phyloP scores from a whole-genome alignment of 495 filamentous ascomycete species.

The Elaphomyces granulatus region DNA sequence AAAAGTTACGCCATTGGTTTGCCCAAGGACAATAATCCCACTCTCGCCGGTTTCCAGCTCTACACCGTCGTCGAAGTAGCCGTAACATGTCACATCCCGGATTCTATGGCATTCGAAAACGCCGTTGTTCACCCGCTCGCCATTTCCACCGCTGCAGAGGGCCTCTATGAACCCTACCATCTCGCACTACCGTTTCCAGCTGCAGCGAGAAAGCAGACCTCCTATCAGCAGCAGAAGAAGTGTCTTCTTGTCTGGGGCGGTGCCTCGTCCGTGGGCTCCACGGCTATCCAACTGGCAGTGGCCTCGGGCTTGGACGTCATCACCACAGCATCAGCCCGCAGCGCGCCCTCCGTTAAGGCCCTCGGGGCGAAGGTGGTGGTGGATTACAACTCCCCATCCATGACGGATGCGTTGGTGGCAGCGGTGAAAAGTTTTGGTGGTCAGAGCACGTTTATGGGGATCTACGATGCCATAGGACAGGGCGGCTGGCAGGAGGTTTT shows the following conservation, averaged over 20 bases:
- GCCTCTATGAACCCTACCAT: constrained; percentile 29
- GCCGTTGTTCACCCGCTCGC: constrained; percentile 39
- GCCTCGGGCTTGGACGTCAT: constrained; percentile 46
- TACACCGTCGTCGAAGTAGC: constrained; percentile 26
- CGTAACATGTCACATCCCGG: constrained; percentile 32
- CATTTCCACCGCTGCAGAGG: constrained; percentile 38
- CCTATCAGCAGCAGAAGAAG: constrained; percentile 7
- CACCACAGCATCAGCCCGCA: constrained; percentile 37
- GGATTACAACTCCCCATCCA: constrained; percentile 36
- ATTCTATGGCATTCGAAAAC: constrained; percentile 27
- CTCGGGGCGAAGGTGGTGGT: constrained; percentile 44
- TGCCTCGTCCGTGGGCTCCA: constrained; percentile 41
- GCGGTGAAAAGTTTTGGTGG: constrained; percentile 14
- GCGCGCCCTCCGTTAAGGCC: constrained; percentile 35
- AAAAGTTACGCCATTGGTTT: constrained; percentile 2
- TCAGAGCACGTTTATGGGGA: constrained; percentile 21
- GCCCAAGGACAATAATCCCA: constrained; percentile 7
- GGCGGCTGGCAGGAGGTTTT: constrained; percentile 20
- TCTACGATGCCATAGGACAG: constrained; percentile 28
- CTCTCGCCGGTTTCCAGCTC: constrained; percentile 31
- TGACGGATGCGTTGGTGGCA: constrained; percentile 16
- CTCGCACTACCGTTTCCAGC: constrained; percentile 28
- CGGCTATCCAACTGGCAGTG: constrained; percentile 45
- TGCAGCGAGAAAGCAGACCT: constrained; percentile 13
- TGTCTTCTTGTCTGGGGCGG: constrained; percentile 47